Evolutionary conservation across 306 rosid species (phyloP).

Genomic region (Cicer pinnatifidum): DNA sequence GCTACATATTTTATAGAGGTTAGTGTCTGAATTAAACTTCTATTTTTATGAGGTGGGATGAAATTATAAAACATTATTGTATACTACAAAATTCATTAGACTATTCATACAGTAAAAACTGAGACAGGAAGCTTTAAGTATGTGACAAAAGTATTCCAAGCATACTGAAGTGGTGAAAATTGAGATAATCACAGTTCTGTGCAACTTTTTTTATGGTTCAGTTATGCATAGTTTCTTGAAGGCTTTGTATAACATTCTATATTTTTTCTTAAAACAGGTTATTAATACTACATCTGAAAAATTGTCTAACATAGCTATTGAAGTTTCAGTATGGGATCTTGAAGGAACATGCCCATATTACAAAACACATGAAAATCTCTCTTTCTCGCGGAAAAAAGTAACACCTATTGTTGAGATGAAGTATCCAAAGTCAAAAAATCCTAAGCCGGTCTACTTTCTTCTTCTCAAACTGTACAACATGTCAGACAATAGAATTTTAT

Average conservation of each 20-base stretch:
- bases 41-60: conserved; percentile 31
- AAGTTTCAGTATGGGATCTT: conserved; percentile 91
- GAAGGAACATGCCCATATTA: conserved; percentile 82
- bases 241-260: conserved; percentile 38
- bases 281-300: conserved; percentile 79
- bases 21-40: conserved; percentile 35
- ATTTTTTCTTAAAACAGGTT: conserved; percentile 61
- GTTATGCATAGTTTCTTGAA: conserved; percentile 34
- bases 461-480: conserved; percentile 75
- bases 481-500: conserved; percentile 63
- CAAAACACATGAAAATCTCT: conserved; percentile 52
- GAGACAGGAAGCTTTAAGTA: conserved; percentile 23
- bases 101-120: conserved; percentile 16
- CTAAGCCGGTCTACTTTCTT: conserved; percentile 86
- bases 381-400: conserved; percentile 46
- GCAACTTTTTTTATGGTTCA: conserved; percentile 8
- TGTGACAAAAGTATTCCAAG: conserved; percentile 6
- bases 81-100: neutral
- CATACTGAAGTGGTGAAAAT: conserved; percentile 10
- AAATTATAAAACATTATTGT: conserved; percentile 10
- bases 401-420: conserved; percentile 72
- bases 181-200: conserved; percentile 1
- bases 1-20: conserved; percentile 76
- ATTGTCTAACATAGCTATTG: conserved; percentile 71
- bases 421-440: conserved; percentile 73